A percentile compares a stretch with the other conserved stretches of the same genome.
Conservation (phyloP, 805 yeast genomes). For the Saturnispora bothae region DNA sequence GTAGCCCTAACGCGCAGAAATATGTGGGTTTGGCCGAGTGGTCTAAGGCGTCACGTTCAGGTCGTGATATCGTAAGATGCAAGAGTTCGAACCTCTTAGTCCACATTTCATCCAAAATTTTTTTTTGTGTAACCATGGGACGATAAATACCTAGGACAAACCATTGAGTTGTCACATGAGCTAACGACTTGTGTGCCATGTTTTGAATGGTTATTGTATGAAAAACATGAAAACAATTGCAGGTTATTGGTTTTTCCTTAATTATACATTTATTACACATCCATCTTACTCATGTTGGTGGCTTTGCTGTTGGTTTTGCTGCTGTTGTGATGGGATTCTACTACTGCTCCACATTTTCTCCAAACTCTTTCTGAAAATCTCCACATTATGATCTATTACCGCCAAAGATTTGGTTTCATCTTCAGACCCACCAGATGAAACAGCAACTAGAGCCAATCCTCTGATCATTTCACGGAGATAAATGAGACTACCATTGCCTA, state of each 20-base stretch:
- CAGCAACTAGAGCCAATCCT: conserved; percentile 83
- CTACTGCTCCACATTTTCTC: conserved; percentile 59
- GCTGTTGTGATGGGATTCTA: no score
- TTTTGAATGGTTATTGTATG: no score
- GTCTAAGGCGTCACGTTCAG: conserved; percentile 24
- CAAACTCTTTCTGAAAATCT: conserved; percentile 64
- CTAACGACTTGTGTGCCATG: no score
- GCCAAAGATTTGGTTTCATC: conserved; percentile 41
- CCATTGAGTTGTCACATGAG: no score
- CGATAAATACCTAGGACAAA: no score
- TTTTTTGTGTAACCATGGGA: no score
- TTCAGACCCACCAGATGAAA: conserved; percentile 52
- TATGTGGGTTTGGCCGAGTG: conserved; percentile 23
- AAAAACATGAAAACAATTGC: no score
- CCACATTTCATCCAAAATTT: conserved; percentile 12
- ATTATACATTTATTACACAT: no score
- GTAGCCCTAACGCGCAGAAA: not conserved
- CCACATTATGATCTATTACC: conserved; percentile 81
- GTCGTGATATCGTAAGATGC: conserved; percentile 23
- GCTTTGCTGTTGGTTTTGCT: no score
- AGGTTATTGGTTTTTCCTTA: no score
- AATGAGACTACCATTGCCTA: conserved; percentile 76
- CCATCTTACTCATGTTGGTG: no score
- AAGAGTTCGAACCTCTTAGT: conserved; percentile 23
- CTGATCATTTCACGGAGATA: conserved; percentile 87